Base-by-base conservation (phyloP, 2,329 filamentous ascomycete species). In the Drechslerella coelobrocha region DNA sequence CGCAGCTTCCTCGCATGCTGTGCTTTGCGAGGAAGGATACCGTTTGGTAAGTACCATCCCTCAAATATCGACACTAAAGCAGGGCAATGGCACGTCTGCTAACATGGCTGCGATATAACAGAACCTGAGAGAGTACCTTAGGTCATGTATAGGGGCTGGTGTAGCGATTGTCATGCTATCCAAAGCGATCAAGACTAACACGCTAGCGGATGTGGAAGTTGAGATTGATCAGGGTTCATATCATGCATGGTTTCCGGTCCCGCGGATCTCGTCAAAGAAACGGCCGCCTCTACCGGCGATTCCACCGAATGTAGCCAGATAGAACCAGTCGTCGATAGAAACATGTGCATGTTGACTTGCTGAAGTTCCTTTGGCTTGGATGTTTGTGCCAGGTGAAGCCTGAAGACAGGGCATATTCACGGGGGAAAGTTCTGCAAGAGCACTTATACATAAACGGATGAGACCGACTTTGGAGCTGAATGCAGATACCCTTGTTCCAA, bases 61-160 rank as follows among this genome's bases (percentile, higher is more conserved):
- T 14, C 12, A 14, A 14, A 39, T 14, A n/a, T 24, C n/a, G 2
- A 43, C 26, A 39, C 12, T 39, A 14, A 14, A 4, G 12, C 12
- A 14, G n/a, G n/a, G n/a, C n/a, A 34, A 39, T 10, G 12, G 12
- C 34, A n/a, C 34, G 3, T 24, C 27, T 24, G 24, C 23, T 60
- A 10, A 61, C 39, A 2, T 50, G 4, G 14, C 10, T 26, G 14
- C 12, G 43, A 19, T 14, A 34, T 27, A 34, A 19, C 21, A 74
- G 73, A 75, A 75, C 43, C 57, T 75, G 48, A 68, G 72, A 24
- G 72, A 75, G 47, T 72, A 73, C 43, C 81, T 89, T 75, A 86
- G 86, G 75, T 85, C 88, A n/a, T 88, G 86, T 73, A 91, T 92
- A 71, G 86, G 86, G 7, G 83, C 88, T 0, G 86, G 85, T 4